Percentiles rank a stretch among this genome's conserved stretches.
Conservation (phyloP, 2,329 filamentous ascomycete genomes). For the Sphaerostilbella broomeana region DNA sequence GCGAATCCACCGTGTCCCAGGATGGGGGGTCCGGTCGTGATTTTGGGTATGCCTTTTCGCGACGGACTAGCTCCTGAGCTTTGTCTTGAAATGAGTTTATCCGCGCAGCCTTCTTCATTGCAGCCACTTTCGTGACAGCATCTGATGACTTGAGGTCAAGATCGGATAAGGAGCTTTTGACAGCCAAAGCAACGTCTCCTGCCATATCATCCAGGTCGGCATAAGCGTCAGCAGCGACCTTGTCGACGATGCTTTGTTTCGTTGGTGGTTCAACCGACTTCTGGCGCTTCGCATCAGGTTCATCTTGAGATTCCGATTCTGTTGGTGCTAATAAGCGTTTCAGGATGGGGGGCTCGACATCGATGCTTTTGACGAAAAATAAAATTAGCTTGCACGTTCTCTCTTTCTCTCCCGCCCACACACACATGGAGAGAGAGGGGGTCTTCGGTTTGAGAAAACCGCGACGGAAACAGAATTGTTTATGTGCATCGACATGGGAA, state of each 20-base stretch:
- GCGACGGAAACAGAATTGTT: not conserved
- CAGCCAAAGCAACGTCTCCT: slow-evolving; percentile 45
- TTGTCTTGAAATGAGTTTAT: slow-evolving; percentile 55
- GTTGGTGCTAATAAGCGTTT: slow-evolving; percentile 44
- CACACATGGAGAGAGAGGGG: not conserved
- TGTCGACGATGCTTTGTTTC: slow-evolving; percentile 45
- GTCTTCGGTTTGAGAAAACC: not conserved
- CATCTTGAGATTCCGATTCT: slow-evolving; percentile 32
- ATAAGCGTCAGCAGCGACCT: slow-evolving; percentile 46
- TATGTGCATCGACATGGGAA: not conserved
- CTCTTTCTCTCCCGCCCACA: not conserved
- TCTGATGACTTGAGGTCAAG: slow-evolving; percentile 32
- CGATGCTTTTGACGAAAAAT: slow-evolving; percentile 37
- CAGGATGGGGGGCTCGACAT: slow-evolving; percentile 48
- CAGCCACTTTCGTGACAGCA: slow-evolving; percentile 21
- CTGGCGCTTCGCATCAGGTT: slow-evolving; percentile 54
- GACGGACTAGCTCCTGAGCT: slow-evolving; percentile 55
- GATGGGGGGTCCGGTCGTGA: slow-evolving; percentile 32
- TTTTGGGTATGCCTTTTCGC: slow-evolving; percentile 49
- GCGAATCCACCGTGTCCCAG: slow-evolving; percentile 33
- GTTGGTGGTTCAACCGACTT: slow-evolving; percentile 43
- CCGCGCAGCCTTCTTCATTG: slow-evolving; percentile 34
- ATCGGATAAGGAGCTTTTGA: slow-evolving; percentile 43
- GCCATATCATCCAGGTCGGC: slow-evolving; percentile 60
- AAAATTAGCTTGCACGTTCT: slow-evolving; percentile 23